Percentiles rank a stretch among this genome's conserved stretches.
These are phyloP conservation scores for Logfia minima DNA, from an alignment of 129 eudicot genomes.

Conservation along the genomic window DNA sequence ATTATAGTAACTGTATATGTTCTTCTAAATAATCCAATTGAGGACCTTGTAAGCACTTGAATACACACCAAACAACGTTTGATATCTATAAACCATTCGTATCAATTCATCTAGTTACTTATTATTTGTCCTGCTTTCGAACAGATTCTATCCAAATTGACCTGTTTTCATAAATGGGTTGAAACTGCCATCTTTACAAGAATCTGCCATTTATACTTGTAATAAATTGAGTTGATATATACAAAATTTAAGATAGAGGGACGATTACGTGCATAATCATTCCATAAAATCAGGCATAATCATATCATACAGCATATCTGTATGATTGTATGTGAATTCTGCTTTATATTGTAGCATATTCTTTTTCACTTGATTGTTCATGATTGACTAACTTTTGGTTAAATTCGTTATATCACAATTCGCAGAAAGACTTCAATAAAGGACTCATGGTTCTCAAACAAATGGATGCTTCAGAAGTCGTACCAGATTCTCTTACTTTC, in stretches of 20 bases:
- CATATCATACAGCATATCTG: constrained; percentile 14
- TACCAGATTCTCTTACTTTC: constrained; percentile 76
- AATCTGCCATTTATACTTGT: background rate
- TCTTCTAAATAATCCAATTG: background rate
- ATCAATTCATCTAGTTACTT: background rate
- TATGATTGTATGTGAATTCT: constrained; percentile 14
- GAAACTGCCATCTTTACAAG: background rate
- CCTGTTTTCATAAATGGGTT: constrained; percentile 5
- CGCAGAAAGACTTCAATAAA: constrained; percentile 60
- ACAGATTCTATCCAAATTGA: constrained; percentile 1
- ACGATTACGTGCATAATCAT: background rate
- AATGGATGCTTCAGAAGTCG: constrained; percentile 71
- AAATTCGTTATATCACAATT: constrained; percentile 17
- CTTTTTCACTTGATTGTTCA: constrained; percentile 15
- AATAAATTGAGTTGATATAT: constrained; percentile 5
- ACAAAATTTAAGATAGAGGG: constrained; percentile 15
- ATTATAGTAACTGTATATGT: background rate
- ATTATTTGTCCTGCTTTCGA: background rate
- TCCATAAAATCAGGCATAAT: constrained; percentile 5
- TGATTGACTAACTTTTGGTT: constrained; percentile 26
- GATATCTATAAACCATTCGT: background rate
- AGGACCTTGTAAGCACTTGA: background rate
- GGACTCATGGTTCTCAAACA: constrained; percentile 69
- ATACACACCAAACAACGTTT: background rate
- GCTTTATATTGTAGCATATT: constrained; percentile 9